Evolutionary conservation across 164 flowering plant genomes (phyloP).

Genomic region (Kalanchoe fedtschenkoi): DNA sequence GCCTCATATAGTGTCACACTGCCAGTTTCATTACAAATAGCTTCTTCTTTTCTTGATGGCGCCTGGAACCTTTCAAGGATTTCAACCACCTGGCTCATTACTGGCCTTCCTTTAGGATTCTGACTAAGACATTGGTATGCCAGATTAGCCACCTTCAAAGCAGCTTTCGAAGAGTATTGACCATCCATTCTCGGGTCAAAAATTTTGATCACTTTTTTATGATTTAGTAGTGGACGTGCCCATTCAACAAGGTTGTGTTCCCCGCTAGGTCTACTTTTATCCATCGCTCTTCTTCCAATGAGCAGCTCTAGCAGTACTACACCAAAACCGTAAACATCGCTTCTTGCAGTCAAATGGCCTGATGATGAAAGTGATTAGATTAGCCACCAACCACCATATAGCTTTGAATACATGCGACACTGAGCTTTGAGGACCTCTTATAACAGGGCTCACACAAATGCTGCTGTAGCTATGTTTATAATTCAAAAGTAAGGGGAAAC

Average conservation of each 20-base stretch:
- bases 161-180: constrained; percentile 81
- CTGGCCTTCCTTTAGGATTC: constrained; percentile 92
- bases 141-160: constrained; percentile 88
- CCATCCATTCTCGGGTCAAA: constrained; percentile 81
- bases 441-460: too few species aligned
- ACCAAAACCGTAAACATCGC: constrained; percentile 96
- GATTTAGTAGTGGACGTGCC: constrained; percentile 90
- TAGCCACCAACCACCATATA: too few species aligned
- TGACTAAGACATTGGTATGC: constrained; percentile 94
- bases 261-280: constrained; percentile 80
- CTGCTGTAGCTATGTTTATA: too few species aligned
- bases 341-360: constrained; percentile 92
- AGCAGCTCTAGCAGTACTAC: constrained; percentile 89
- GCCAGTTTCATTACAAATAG: constrained; percentile 19
- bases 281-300: constrained; percentile 81
- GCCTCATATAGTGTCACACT: constrained; percentile 50
- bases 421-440: too few species aligned
- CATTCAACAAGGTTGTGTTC: constrained; percentile 94
- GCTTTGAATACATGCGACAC: too few species aligned
- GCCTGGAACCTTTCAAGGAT: constrained; percentile 55
- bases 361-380: too few species aligned
- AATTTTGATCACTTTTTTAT: constrained; percentile 83
- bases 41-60: constrained; percentile 17
- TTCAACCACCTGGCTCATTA: constrained; percentile 96
- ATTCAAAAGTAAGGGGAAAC: too few species aligned